These are phyloP conservation scores for Alternaria ethzedia DNA, from an alignment of 2,329 filamentous ascomycete genomes.

Conservation along the genomic window DNA sequence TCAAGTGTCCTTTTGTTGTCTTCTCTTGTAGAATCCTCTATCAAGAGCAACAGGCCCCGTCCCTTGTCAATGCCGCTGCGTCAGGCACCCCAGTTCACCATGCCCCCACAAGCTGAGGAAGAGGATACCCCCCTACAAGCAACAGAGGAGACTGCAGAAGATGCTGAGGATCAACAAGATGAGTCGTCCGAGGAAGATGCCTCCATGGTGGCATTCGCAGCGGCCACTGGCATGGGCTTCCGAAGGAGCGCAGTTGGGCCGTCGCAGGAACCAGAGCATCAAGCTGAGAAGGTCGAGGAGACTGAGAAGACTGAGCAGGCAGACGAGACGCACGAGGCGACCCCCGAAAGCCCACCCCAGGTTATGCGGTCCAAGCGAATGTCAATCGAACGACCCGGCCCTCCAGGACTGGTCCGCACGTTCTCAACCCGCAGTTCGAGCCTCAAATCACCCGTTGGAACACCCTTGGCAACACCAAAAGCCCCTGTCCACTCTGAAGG, in stretches of 20 bases:
- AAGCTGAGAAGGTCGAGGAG: constrained; percentile 23
- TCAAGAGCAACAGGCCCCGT: constrained; percentile 28
- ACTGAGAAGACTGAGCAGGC: constrained; percentile 22
- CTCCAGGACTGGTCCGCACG: constrained; percentile 43
- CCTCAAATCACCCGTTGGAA: constrained; percentile 28
- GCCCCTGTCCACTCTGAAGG: constrained; percentile 20
- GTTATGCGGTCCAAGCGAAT: constrained; percentile 45
- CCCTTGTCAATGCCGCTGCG: constrained; percentile 43
- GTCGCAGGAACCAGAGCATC: constrained; percentile 19
- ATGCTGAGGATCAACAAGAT: neutral
- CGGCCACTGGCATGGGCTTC: constrained; percentile 40
- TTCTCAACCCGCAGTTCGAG: constrained; percentile 41
- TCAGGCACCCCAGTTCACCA: constrained; percentile 23
- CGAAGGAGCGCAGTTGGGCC: constrained; percentile 30
- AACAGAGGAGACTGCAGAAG: neutral
- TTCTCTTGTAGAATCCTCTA: constrained; percentile 26
- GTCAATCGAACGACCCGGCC: constrained; percentile 44
- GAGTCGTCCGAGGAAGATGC: constrained; percentile 27
- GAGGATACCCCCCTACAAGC: neutral
- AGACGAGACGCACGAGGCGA: constrained; percentile 25
- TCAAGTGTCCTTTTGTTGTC: constrained; percentile 40
- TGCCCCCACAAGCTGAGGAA: constrained; percentile 6
- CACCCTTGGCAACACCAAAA: constrained; percentile 26
- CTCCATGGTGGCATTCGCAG: constrained; percentile 42
- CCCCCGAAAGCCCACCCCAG: constrained; percentile 33